Evolutionary conservation across 208 protist species (phyloP).

Genomic region (Balamuthia mandrillaris): DNA sequence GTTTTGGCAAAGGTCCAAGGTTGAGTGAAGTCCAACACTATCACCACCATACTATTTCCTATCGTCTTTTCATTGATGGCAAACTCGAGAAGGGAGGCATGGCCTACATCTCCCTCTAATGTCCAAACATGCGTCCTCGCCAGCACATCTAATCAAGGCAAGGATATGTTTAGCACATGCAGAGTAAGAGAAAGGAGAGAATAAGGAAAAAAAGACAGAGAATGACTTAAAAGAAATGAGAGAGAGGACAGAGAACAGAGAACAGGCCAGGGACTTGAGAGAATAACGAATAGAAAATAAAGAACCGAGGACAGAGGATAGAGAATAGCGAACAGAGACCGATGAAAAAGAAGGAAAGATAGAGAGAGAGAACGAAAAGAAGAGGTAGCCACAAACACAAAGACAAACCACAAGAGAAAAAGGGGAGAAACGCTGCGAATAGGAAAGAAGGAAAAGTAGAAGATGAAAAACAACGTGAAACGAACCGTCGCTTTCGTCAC

Average conservation of each 20-base stretch:
- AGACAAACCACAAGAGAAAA: too few species aligned
- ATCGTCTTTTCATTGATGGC: constrained; percentile 41
- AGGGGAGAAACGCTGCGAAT: neutral
- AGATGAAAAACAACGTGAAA: too few species aligned
- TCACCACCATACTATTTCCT: constrained; percentile 39
- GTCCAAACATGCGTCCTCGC: constrained; percentile 49
- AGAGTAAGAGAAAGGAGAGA: too few species aligned
- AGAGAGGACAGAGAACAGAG: neutral
- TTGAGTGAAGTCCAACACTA: constrained; percentile 51
- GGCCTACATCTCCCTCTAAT: constrained; percentile 44
- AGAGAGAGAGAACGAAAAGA: neutral
- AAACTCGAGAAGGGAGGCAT: constrained; percentile 45
- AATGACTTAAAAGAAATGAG: too few species aligned
- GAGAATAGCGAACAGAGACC: too few species aligned
- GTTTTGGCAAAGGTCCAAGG: constrained; percentile 49
- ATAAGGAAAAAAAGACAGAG: too few species aligned
- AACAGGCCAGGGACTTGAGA: too few species aligned
- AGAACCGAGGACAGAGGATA: too few species aligned
- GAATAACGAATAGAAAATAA: too few species aligned
- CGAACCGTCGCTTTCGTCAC: neutral
- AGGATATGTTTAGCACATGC: too few species aligned
- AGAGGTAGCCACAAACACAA: neutral
- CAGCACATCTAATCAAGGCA: constrained; percentile 33
- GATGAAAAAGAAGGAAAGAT: neutral
- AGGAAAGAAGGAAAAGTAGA: neutral